A percentile compares a stretch with the other conserved stretches of the same genome.
These are phyloP conservation scores for Leishmania braziliensis DNA, from an alignment of 208 protist species.

Conservation along the genomic window DNA sequence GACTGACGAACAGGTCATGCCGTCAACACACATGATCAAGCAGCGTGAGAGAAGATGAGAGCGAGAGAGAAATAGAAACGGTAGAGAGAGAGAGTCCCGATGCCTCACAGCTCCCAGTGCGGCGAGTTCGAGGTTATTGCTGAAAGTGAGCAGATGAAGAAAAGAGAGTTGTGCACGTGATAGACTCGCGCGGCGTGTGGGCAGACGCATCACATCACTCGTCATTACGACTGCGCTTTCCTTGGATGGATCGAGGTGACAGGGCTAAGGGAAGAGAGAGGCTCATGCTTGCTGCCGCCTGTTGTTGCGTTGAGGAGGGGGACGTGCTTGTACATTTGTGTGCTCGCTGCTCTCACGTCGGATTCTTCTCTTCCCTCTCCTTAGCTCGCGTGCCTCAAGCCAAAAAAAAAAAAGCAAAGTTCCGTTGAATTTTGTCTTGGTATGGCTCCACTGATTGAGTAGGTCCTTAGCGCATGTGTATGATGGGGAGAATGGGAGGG, in stretches of 20 bases:
- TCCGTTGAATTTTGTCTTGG: neutral
- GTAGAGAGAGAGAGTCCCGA: constrained; percentile 1
- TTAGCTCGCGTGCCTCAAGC: neutral
- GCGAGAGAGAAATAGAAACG: neutral
- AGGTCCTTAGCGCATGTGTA: neutral
- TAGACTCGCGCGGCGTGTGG: neutral
- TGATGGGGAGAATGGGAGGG: neutral
- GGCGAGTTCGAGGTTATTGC: neutral
- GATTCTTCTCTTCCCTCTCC: neutral
- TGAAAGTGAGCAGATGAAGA: constrained; percentile 9
- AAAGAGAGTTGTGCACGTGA: neutral
- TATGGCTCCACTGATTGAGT: neutral
- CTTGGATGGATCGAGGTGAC: neutral
- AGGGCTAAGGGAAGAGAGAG: neutral
- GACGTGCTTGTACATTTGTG: neutral
- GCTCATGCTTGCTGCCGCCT: neutral
- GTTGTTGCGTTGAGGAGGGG: too few species aligned
- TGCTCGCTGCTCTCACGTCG: neutral
- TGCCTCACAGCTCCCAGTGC: neutral
- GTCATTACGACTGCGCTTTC: too few species aligned
- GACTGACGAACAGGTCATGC: neutral
- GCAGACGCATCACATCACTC: too few species aligned
- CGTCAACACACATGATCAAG: neutral
- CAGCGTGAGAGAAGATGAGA: neutral
- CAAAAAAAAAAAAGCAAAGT: neutral